A percentile compares a stretch with the other conserved stretches of the same genome.
Evolutionary conservation across 805 yeast genomes (phyloP).

Genomic region (Candida sonorensis): DNA sequence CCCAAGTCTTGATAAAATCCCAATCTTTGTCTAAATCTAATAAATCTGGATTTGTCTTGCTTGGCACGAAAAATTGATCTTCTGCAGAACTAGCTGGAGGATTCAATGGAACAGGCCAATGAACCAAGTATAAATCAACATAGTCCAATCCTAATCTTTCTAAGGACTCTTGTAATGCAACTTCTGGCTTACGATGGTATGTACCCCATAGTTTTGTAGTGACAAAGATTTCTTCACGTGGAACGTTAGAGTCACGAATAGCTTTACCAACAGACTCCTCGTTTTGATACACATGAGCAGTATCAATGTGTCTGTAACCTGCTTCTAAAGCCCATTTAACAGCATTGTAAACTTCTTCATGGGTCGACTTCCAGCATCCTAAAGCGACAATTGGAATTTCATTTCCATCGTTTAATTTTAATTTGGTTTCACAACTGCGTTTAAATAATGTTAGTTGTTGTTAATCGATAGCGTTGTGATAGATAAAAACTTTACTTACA

Average conservation of each 20-base stretch:
- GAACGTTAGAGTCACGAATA: constrained; percentile 36
- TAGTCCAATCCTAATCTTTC: constrained; percentile 48
- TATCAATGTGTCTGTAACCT: constrained; percentile 75
- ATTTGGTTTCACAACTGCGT: constrained; percentile 6
- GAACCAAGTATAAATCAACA: constrained; percentile 69
- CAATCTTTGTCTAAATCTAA: constrained; percentile 23
- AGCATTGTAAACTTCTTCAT: constrained; percentile 46
- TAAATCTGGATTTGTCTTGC: constrained; percentile 18
- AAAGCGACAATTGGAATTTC: constrained; percentile 64
- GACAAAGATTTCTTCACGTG: constrained; percentile 45
- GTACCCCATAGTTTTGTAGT: constrained; percentile 60
- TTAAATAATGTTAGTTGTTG: constrained; percentile 2
- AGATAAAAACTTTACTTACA: too few relatives aligned
- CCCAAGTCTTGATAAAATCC: constrained; percentile 53
- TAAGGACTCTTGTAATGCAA: constrained; percentile 46
- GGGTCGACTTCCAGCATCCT: constrained; percentile 67
- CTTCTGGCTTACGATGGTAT: constrained; percentile 31
- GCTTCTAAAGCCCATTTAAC: constrained; percentile 53
- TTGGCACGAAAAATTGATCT: constrained; percentile 17
- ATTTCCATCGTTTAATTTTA: constrained; percentile 9
- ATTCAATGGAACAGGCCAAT: constrained; percentile 69
- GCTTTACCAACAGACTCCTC: constrained; percentile 58
- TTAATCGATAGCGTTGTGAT: too few relatives aligned
- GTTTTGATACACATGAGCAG: constrained; percentile 63
- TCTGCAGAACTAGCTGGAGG: constrained; percentile 27